Base-by-base conservation (phyloP, 805 yeast genomes). In the Phaffomyces thermotolerans region DNA sequence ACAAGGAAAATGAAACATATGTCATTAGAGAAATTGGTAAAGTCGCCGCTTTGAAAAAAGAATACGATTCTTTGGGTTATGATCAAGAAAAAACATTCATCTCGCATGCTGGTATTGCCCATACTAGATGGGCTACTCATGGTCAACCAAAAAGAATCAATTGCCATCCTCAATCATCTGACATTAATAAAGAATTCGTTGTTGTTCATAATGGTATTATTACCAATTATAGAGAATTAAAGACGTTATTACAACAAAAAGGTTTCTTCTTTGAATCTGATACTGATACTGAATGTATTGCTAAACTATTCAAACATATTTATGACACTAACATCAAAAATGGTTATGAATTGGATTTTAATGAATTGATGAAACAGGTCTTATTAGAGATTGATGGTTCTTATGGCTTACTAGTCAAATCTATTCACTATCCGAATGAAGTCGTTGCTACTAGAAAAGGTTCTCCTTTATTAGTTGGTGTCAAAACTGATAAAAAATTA, bases 61-160 rank as follows among this genome's bases (percentile, higher is more conserved):
- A 81, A 66, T 79, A 86, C 52, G 70, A 67, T 29, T 52, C 63
- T 20, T 59, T 63, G 20, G 63, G 76, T 37, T 74, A 81, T 45
- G 77, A 84, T 57, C 73, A 82, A 54, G 65, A 73, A 25, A 79
- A 76, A 48, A 72, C 78, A 18, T 89, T 87, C 60, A 81, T 78
- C 55, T 79, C 83, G 63, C 99, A 93, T 62, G 89, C 81, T 48
- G 99, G 96, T 62, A 93, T 93, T 64, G 98, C 99, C 22, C 99
- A 93, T 68, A 93, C 99, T 13, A 85, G 99, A 73, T 93, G 99
- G 99, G 99, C 99, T 41, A 93, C 99, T 33, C 99, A 93, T 66
- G 99, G 99, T 66, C 86, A 81, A 57, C 97, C 97, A 45, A 79
- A 78, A 52, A 78, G 75, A 49, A 56, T 65, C 49, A 93, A 93